Percentiles rank a stretch among this genome's conserved stretches.
Evolutionary conservation across 768 basidiomycete genomes (phyloP).

Genomic region (Dioszegia hungarica): DNA sequence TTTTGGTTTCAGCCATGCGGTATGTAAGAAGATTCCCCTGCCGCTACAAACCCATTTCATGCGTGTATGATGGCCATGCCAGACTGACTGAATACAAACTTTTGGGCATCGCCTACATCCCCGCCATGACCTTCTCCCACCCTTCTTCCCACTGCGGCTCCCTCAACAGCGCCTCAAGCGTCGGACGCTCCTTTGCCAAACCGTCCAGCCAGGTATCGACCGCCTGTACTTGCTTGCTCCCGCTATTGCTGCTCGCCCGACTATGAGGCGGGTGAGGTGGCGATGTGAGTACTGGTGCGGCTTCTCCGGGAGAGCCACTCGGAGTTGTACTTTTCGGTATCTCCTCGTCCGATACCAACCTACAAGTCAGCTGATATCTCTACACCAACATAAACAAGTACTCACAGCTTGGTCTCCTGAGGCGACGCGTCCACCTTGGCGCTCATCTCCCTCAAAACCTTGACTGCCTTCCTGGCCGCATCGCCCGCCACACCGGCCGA

Average conservation of each 20-base stretch:
- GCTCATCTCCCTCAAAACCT: constrained; percentile 29
- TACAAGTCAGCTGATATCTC: background rate
- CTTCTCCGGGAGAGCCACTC: background rate
- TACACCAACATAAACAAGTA: background rate
- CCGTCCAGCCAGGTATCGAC: constrained; percentile 21
- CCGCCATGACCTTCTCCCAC: constrained; percentile 23
- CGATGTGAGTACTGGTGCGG: too few species aligned
- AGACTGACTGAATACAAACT: background rate
- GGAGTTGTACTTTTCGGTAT: background rate
- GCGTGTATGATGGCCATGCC: too few species aligned
- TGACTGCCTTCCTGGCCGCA: constrained; percentile 15
- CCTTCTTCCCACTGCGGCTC: constrained; percentile 35
- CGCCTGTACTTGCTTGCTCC: background rate
- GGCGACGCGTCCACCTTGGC: constrained; percentile 14
- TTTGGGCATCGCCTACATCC: constrained; percentile 8
- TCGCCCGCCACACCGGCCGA: background rate
- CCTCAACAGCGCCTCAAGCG: constrained; percentile 26
- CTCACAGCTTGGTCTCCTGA: background rate
- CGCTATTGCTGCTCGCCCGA: too few species aligned
- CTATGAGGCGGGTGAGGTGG: too few species aligned
- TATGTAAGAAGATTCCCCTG: too few species aligned
- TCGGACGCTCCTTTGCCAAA: constrained; percentile 14
- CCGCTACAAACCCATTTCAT: too few species aligned
- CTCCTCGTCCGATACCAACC: background rate
- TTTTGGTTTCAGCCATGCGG: too few species aligned